Evolutionary conservation across 306 rosid genomes (phyloP), one percentile per base, ranked within the genome.

Genomic region (Acacia crassicarpa): DNA sequence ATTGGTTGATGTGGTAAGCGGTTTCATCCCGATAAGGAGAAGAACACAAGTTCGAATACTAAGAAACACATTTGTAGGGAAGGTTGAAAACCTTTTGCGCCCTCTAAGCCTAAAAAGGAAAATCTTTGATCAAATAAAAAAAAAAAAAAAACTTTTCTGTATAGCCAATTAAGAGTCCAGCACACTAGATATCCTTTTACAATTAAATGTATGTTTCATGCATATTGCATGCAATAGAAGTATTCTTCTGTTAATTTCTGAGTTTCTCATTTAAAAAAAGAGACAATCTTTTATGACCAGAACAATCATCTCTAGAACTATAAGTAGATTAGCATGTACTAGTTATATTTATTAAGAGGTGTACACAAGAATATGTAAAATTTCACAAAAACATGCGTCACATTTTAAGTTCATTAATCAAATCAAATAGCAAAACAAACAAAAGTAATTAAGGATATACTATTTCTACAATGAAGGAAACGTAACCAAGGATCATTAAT

Each of bases 11-110:
- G 1, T 38, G 8, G 8, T 38, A 38, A 38, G 1, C 0, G 8
- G 41, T 8, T 6, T 38, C 8, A 38, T 0, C 8, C 1, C 8
- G n/a, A 1, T 38, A 6, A 38, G 0, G 1, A 38, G 1, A 1
- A 38, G 0, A 38, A 38, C 8, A 38, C 8, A 5, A 38, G 1
- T 38, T 38, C 8, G 0, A 38, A 38, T 38, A 33, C 0, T 0
- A 0, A 6, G 5, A 33, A 33, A 0, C 6, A 0, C 5, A 33
- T 0, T 4, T 33, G 0, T 33, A 4, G 38, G 0, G 0, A 33
- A 3, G 38, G 5, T 0, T 4, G 5, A 33, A 33, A 33, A 33
- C 38, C 38, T 3, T 33, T 33, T 33, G 0, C 38, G n/a, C n/a
- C n/a, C n/a, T n/a, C n/a, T n/a, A n/a, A n/a, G n/a, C n/a, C n/a